Evolutionary conservation across 2,329 filamentous ascomycete genomes (phyloP).

Genomic region (Pyrenophora graminea): DNA sequence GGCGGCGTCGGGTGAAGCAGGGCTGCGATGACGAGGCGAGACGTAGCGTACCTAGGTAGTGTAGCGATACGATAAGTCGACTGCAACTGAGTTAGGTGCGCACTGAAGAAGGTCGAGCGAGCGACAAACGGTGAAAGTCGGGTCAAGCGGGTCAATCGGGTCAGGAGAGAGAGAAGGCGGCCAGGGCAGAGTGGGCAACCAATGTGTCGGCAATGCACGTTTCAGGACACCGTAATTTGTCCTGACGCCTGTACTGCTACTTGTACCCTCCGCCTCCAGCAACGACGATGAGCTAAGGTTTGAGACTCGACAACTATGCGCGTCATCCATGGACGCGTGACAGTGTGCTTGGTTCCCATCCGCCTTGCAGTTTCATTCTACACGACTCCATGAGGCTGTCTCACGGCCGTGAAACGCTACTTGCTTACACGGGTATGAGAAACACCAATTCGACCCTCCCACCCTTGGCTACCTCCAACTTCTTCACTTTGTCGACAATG

Average conservation of each 20-base stretch:
- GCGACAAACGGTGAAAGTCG: not conserved
- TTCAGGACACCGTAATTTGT: constrained; percentile 33
- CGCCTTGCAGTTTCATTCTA: not conserved
- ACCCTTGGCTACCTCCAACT: not conserved
- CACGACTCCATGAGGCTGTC: not conserved
- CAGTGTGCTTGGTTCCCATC: not conserved
- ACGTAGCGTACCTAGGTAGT: not conserved
- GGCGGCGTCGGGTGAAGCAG: constrained; percentile 7
- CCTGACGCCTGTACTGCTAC: constrained; percentile 21
- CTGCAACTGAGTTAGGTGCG: not conserved
- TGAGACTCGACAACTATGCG: constrained; percentile 3
- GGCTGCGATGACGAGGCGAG: constrained; percentile 4
- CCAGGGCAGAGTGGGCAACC: constrained; percentile 13
- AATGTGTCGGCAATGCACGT: constrained; percentile 22
- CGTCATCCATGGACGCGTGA: not conserved
- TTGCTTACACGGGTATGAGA: not conserved
- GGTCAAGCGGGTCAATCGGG: not conserved
- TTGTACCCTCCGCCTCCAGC: not conserved
- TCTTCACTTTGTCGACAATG: not conserved
- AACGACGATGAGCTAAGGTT: too few relatives aligned
- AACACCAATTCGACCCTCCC: not conserved
- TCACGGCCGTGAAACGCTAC: constrained; percentile 1
- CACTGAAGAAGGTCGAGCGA: constrained; percentile 1
- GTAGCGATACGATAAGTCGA: not conserved
- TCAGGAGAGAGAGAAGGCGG: constrained; percentile 24